A percentile compares a stretch with the other conserved stretches of the same genome.
phyloP scores from a whole-genome alignment of 371 early-diverging fungal species.

The Lichtheimia ramosa region DNA sequence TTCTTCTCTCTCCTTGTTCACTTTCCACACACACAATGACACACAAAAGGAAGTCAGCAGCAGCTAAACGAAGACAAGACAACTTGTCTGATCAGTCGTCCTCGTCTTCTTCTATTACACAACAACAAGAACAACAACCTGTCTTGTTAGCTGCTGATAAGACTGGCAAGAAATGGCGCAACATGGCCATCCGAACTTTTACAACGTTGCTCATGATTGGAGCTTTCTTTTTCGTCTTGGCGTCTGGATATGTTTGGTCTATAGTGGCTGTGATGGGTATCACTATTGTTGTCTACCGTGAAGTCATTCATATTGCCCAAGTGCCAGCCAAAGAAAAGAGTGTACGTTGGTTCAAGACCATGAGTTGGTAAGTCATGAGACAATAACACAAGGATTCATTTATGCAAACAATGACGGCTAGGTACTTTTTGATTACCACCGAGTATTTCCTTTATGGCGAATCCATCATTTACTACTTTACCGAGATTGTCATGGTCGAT shows the following conservation, averaged over 20 bases:
- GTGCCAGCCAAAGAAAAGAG: conserved; percentile 82
- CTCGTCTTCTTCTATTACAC: not conserved
- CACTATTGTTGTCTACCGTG: conserved; percentile 81
- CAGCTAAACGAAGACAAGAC: not conserved
- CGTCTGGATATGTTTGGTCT: conserved; percentile 77
- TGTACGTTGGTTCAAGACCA: conserved; percentile 89
- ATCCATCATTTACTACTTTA: conserved; percentile 87
- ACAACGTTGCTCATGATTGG: conserved; percentile 90
- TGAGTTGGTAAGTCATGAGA: conserved; percentile 79
- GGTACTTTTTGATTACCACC: conserved; percentile 82
- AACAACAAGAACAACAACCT: not conserved
- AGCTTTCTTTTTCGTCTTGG: conserved; percentile 77
- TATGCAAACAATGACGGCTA: conserved; percentile 14
- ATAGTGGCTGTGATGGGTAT: conserved; percentile 83
- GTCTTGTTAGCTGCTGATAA: conserved; percentile 49
- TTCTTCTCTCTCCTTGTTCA: not conserved
- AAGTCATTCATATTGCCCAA: conserved; percentile 88
- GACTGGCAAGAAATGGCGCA: conserved; percentile 69
- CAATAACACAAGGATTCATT: not conserved
- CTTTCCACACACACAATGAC: not conserved
- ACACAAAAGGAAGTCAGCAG: not conserved
- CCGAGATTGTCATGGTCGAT: conserved; percentile 76
- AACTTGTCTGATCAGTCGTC: not conserved
- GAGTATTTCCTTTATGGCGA: conserved; percentile 95
- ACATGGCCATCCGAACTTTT: conserved; percentile 78